Conservation (phyloP, 2,329 filamentous ascomycete genomes). For the Fusarium anthophilum region DNA sequence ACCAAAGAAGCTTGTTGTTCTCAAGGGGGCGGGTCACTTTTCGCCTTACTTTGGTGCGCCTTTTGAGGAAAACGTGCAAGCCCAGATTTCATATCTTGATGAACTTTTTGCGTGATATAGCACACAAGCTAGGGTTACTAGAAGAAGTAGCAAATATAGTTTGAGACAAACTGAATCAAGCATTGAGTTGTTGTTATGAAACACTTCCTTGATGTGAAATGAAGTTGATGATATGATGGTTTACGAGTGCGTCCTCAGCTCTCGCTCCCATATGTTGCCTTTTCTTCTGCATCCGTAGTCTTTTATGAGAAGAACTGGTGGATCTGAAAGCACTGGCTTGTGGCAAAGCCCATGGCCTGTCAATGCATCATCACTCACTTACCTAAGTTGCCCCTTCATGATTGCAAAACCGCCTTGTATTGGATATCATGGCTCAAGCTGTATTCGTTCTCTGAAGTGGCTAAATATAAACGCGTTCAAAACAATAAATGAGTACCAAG, state of each 20-base stretch:
- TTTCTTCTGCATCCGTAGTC: too few relatives aligned
- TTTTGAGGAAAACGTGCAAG: background rate
- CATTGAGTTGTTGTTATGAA: too few relatives aligned
- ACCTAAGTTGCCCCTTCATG: background rate
- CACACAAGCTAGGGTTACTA: background rate
- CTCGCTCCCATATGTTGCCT: too few relatives aligned
- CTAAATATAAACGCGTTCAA: rapidly evolving
- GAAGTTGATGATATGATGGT: too few relatives aligned
- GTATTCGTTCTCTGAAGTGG: background rate
- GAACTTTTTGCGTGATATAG: background rate
- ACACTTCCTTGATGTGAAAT: too few relatives aligned
- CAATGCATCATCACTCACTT: too few relatives aligned
- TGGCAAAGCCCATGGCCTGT: rapidly evolving
- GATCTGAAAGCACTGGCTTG: rapidly evolving
- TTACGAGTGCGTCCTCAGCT: too few relatives aligned
- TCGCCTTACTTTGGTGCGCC: background rate
- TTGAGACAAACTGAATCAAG: too few relatives aligned
- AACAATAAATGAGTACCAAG: rapidly evolving
- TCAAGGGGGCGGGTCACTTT: background rate
- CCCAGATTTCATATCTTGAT: background rate
- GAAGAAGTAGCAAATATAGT: background rate
- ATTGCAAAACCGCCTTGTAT: too few relatives aligned
- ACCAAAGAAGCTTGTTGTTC: background rate
- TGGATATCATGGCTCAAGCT: background rate
- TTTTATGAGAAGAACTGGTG: too few relatives aligned